phyloP scores from a whole-genome alignment of 176 grass and related monocot genomes.

The Carex kokanica region DNA sequence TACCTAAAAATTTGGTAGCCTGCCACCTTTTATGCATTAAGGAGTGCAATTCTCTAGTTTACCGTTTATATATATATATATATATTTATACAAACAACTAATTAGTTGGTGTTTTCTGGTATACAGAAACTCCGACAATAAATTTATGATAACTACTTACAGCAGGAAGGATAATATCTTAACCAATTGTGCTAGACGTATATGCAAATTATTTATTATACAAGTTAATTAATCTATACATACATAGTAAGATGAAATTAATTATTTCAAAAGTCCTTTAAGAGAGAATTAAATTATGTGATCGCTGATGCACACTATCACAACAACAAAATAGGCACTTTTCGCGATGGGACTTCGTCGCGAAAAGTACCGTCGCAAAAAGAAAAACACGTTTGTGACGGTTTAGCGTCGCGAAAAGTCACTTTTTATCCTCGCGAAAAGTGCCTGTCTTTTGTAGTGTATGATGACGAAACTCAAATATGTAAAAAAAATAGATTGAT shows the following conservation, averaged over 20 bases:
- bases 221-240: background rate
- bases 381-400: no score
- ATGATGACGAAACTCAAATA: background rate
- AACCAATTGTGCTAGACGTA: background rate
- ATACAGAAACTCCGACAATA: no score
- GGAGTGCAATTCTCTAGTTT: background rate
- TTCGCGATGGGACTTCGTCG: no score
- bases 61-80: background rate
- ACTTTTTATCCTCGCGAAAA: no score
- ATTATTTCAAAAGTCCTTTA: background rate
- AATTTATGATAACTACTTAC: no score
- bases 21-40: background rate
- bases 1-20: conserved; percentile 18
- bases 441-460: no score
- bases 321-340: no score
- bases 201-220: background rate
- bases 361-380: no score
- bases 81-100: background rate
- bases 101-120: background rate
- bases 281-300: background rate
- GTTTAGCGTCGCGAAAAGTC: no score
- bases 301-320: background rate
- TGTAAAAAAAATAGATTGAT: no score
- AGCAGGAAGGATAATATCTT: no score
- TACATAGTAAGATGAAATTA: background rate